Evolutionary conservation across 192 early-diverging fungal genomes (phyloP).

Genomic region (Coemansia sp.): DNA sequence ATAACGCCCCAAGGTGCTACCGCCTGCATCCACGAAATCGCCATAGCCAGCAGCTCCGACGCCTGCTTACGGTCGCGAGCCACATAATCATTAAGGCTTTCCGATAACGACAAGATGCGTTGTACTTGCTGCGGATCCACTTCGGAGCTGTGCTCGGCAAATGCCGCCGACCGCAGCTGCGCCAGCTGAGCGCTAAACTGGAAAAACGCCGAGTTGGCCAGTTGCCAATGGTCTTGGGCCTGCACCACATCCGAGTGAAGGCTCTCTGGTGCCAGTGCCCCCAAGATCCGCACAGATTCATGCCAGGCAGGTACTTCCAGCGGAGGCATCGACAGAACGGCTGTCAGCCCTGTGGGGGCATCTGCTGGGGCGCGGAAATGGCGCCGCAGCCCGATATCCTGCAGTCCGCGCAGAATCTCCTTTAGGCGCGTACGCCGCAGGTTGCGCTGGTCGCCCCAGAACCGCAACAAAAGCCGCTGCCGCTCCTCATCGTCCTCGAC

Average conservation of each 20-base stretch:
- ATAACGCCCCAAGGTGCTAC: slow-evolving; percentile 12
- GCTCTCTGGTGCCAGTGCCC: not conserved
- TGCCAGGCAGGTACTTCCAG: slow-evolving; percentile 29
- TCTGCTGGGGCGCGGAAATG: slow-evolving; percentile 11
- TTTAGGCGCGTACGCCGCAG: slow-evolving; percentile 44
- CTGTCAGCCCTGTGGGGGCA: slow-evolving; percentile 14
- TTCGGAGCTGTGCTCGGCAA: slow-evolving; percentile 37
- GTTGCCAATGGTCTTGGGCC: slow-evolving; percentile 21
- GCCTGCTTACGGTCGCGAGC: slow-evolving; percentile 28
- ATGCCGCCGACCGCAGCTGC: slow-evolving; percentile 32
- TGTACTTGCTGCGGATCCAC: slow-evolving; percentile 34
- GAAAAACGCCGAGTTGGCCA: slow-evolving; percentile 40
- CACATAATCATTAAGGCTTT: slow-evolving; percentile 24
- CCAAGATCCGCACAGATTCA: not conserved
- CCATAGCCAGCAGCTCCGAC: slow-evolving; percentile 19
- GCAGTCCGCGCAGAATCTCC: slow-evolving; percentile 45
- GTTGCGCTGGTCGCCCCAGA: slow-evolving; percentile 56
- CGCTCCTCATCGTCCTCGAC: slow-evolving; percentile 50
- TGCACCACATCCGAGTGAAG: slow-evolving; percentile 11
- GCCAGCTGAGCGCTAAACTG: slow-evolving; percentile 22
- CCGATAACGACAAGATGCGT: slow-evolving; percentile 25
- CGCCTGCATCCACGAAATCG: slow-evolving; percentile 33
- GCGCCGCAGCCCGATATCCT: slow-evolving; percentile 43
- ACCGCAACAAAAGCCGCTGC: slow-evolving; percentile 29
- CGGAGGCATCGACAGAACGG: slow-evolving; percentile 18